Percentiles rank a stretch among this genome's conserved stretches.
Conservation (phyloP, 257 asterid species). For the Coffea eugenioides region DNA sequence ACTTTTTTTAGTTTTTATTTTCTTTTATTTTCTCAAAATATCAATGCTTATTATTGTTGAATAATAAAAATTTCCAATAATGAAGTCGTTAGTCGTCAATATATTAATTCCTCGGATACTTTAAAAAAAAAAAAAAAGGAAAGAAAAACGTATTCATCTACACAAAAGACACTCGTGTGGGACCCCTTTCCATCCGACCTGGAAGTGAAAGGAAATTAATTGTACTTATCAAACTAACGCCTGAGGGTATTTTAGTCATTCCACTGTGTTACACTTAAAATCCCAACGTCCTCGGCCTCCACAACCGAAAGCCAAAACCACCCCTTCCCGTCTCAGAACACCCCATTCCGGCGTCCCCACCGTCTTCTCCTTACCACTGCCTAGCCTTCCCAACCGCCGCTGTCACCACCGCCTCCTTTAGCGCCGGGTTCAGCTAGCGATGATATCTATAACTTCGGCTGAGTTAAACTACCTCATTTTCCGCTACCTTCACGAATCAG, state of each 20-base stretch:
- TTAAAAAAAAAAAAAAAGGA: too few relatives aligned
- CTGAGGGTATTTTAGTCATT: neutral
- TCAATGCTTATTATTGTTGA: too few relatives aligned
- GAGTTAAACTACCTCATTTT: conserved; percentile 85
- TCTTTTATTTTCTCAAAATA: too few relatives aligned
- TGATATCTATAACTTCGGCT: conserved; percentile 68
- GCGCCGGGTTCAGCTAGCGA: conserved; percentile 14
- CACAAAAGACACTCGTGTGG: too few relatives aligned
- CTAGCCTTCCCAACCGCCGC: neutral
- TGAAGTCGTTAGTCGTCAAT: too few relatives aligned
- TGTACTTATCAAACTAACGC: too few relatives aligned
- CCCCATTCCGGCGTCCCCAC: neutral
- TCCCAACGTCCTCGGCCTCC: neutral
- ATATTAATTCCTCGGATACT: too few relatives aligned
- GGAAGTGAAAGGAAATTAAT: too few relatives aligned
- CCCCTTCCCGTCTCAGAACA: neutral
- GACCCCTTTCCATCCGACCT: too few relatives aligned
- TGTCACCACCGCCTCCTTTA: neutral
- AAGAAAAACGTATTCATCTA: too few relatives aligned
- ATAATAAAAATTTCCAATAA: too few relatives aligned
- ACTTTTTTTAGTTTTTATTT: too few relatives aligned
- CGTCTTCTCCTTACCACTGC: neutral
- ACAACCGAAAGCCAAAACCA: neutral
- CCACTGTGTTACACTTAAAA: neutral
- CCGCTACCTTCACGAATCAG: conserved; percentile 93